phyloP scores from a whole-genome alignment of 169 alveolate genomes.

The Cryptosporidium baileyi region DNA sequence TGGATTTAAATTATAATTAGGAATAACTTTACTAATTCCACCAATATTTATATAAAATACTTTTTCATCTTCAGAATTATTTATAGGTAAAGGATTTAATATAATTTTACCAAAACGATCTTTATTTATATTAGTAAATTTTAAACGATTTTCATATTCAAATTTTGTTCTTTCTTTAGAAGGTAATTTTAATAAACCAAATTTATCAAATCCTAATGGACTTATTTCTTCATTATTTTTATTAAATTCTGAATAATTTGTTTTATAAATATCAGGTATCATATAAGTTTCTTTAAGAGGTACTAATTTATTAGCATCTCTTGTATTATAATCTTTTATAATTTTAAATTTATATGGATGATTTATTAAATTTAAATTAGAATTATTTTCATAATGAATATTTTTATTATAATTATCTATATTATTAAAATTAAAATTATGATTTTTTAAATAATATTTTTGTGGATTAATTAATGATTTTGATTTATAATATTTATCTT shows the following conservation, averaged over 20 bases:
- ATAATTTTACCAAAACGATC: not conserved
- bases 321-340: not conserved
- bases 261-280: not conserved
- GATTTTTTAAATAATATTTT: no score
- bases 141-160: not conserved
- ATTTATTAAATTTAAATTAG: no score
- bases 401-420: no score
- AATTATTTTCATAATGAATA: no score
- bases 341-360: not conserved
- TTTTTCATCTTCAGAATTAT: not conserved
- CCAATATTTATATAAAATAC: slow-evolving; percentile 15
- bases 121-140: not conserved
- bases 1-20: slow-evolving; percentile 18
- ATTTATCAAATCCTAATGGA: slow-evolving; percentile 26
- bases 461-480: no score
- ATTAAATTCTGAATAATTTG: not conserved
- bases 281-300: slow-evolving; percentile 21
- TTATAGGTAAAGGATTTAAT: not conserved
- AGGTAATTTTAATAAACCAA: slow-evolving; percentile 16
- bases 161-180: slow-evolving; percentile 2
- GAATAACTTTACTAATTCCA: not conserved
- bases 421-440: no score
- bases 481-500: no score
- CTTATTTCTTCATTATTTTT: not conserved
- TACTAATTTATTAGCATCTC: slow-evolving; percentile 19